Percentiles rank a stretch among this genome's conserved stretches.
Conservation (phyloP, 306 rosid genomes). For the Pyrus betulifolia region DNA sequence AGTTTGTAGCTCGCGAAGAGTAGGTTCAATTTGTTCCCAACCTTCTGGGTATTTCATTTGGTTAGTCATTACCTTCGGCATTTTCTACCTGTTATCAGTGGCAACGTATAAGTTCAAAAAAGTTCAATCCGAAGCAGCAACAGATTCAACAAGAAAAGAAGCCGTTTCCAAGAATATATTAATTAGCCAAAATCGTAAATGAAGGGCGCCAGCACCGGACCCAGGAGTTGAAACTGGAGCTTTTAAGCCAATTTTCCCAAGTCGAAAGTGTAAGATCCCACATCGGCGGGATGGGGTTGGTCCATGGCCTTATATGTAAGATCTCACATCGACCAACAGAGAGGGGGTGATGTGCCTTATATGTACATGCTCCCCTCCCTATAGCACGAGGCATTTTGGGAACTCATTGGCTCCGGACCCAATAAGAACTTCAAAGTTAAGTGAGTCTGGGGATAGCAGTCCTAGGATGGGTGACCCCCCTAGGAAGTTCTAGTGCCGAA, state of each 20-base stretch:
- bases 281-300: too few relatives aligned
- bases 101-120: not conserved
- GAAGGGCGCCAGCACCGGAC: not conserved
- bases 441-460: too few relatives aligned
- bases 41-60: slow-evolving; percentile 28
- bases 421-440: too few relatives aligned
- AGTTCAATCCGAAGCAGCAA: not conserved
- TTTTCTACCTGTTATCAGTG: slow-evolving; percentile 8
- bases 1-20: slow-evolving; percentile 26
- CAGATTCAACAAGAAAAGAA: not conserved
- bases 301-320: too few relatives aligned
- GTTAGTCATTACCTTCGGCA: slow-evolving; percentile 41
- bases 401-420: too few relatives aligned
- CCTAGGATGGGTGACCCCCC: too few relatives aligned
- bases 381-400: too few relatives aligned
- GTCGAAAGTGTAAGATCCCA: not conserved
- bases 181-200: not conserved
- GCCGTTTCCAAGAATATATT: not conserved
- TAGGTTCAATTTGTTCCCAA: slow-evolving; percentile 39
- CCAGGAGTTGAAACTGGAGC: not conserved
- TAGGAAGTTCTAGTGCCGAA: too few relatives aligned
- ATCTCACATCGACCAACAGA: too few relatives aligned
- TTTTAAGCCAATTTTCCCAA: not conserved
- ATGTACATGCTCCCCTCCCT: too few relatives aligned
- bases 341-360: too few relatives aligned